phyloP scores from a whole-genome alignment of 441 rosid species.

The Manihot esculenta region DNA sequence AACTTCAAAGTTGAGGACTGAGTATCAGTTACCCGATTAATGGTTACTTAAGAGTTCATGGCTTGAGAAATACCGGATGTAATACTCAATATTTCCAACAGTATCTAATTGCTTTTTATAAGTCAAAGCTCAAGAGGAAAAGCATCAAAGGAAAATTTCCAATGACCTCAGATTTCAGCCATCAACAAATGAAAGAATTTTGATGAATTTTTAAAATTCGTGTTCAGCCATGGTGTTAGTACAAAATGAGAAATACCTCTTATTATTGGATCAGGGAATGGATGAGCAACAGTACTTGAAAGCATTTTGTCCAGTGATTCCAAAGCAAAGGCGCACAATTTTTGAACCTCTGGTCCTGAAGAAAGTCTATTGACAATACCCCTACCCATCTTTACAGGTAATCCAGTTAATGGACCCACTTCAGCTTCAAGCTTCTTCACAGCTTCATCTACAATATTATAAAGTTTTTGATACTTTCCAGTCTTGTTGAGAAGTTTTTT shows the following conservation, averaged over 20 bases:
- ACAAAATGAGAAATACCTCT: constrained; percentile 39
- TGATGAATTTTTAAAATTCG: neutral
- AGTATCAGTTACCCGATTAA: no score
- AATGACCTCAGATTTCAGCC: neutral
- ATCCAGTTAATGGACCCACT: constrained; percentile 76
- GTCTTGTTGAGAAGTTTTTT: constrained; percentile 75
- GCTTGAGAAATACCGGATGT: neutral
- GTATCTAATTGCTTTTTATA: constrained; percentile 1
- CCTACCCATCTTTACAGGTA: constrained; percentile 83
- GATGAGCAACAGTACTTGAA: constrained; percentile 28
- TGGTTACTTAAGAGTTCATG: neutral
- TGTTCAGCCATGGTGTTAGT: neutral
- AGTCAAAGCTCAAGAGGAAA: neutral
- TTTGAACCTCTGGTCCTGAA: constrained; percentile 74
- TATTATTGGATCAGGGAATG: constrained; percentile 21
- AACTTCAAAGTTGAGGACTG: no score
- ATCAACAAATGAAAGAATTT: neutral
- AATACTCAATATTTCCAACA: neutral
- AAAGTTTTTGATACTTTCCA: constrained; percentile 47
- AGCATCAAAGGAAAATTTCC: neutral
- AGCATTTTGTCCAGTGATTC: constrained; percentile 59
- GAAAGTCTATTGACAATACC: constrained; percentile 91
- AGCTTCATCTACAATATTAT: constrained; percentile 69
- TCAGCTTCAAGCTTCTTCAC: constrained; percentile 79
- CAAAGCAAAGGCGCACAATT: constrained; percentile 66